phyloP scores from a whole-genome alignment of 345 rosid genomes.

The Lepidium didymum region DNA sequence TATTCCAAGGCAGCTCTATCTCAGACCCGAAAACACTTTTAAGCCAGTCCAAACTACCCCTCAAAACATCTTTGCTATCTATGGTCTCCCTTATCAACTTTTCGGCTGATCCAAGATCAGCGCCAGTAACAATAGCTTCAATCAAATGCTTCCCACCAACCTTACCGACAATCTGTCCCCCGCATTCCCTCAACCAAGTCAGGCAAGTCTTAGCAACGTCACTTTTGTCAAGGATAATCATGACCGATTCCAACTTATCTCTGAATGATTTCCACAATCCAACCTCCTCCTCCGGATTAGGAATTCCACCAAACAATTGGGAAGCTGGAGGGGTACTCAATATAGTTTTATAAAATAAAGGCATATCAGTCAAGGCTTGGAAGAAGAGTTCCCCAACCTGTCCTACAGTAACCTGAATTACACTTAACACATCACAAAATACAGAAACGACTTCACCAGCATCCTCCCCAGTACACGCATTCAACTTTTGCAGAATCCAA shows the following conservation, averaged over 20 bases:
- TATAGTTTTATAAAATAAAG: slow-evolving; percentile 75
- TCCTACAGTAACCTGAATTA: slow-evolving; percentile 77
- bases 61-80: slow-evolving; percentile 79
- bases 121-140: slow-evolving; percentile 59
- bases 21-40: slow-evolving; percentile 90
- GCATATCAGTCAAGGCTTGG: slow-evolving; percentile 84
- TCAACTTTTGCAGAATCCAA: slow-evolving; percentile 72
- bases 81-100: slow-evolving; percentile 71
- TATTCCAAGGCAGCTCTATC: slow-evolving; percentile 93
- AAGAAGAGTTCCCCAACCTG: slow-evolving; percentile 90
- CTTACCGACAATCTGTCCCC: slow-evolving; percentile 48
- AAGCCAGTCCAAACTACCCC: slow-evolving; percentile 94
- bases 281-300: slow-evolving; percentile 87
- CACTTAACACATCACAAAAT: slow-evolving; percentile 65
- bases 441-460: slow-evolving; percentile 43
- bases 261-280: slow-evolving; percentile 80
- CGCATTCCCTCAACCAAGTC: slow-evolving; percentile 79
- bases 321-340: slow-evolving; percentile 90
- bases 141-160: slow-evolving; percentile 61
- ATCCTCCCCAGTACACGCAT: slow-evolving; percentile 33
- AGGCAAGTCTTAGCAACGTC: slow-evolving; percentile 57
- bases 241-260: slow-evolving; percentile 63
- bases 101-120: slow-evolving; percentile 75
- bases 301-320: slow-evolving; percentile 92
- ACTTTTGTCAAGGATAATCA: slow-evolving; percentile 47